Percentiles rank a stretch among this genome's conserved stretches.
phyloP scores from a whole-genome alignment of 148 eudicot genomes.

The Polygonum aviculare region DNA sequence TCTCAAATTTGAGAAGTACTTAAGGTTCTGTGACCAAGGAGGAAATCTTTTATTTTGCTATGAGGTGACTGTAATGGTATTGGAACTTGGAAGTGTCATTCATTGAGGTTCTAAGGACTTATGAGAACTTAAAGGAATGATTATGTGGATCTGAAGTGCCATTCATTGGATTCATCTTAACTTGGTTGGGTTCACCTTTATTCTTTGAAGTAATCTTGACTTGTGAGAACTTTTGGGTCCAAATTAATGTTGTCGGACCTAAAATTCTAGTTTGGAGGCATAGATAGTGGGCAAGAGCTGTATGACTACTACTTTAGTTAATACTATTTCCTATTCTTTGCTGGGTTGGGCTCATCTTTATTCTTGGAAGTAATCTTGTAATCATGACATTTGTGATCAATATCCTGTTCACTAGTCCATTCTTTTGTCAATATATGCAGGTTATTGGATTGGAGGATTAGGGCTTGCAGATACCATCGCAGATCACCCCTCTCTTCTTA shows the following conservation, averaged over 20 bases:
- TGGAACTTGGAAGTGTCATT: not conserved
- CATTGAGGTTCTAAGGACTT: not conserved
- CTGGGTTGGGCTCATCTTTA: too few relatives aligned
- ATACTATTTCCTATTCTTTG: too few relatives aligned
- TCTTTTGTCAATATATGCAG: slow-evolving; percentile 22
- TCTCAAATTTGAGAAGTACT: not conserved
- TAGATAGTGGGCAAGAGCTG: too few relatives aligned
- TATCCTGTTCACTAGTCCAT: not conserved
- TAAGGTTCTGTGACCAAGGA: not conserved
- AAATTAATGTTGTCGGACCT: too few relatives aligned
- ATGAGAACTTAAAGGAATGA: not conserved
- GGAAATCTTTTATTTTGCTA: not conserved
- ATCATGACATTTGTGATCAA: not conserved
- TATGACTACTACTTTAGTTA: too few relatives aligned
- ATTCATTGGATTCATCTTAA: not conserved
- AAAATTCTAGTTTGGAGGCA: too few relatives aligned
- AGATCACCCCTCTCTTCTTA: slow-evolving; percentile 50
- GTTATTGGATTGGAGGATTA: slow-evolving; percentile 82
- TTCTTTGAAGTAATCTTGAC: not conserved
- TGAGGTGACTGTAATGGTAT: not conserved
- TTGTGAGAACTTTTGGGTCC: too few relatives aligned
- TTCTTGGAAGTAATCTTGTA: not conserved
- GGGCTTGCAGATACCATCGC: slow-evolving; percentile 78
- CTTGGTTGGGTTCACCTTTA: not conserved
- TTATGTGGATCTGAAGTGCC: not conserved